These are phyloP conservation scores for Fusarium torreyae DNA, from an alignment of 2,329 filamentous ascomycete species.

Conservation along the genomic window DNA sequence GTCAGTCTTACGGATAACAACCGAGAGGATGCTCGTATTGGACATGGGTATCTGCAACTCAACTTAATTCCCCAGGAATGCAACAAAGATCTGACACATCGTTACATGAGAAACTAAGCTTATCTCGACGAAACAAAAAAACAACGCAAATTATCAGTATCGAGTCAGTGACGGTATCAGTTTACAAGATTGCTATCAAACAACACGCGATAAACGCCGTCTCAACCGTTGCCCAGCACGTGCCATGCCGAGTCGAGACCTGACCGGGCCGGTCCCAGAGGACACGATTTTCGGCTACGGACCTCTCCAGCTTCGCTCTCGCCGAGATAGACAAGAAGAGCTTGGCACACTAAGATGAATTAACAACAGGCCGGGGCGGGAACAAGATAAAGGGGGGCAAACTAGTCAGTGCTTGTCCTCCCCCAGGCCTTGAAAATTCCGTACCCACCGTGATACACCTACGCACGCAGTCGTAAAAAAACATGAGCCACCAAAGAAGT, in stretches of 20 bases:
- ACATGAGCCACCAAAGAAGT: too few relatives aligned
- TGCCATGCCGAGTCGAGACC: conserved; percentile 26
- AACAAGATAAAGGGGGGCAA: conserved; percentile 37
- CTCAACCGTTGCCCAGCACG: conserved; percentile 19
- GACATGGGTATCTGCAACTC: conserved; percentile 14
- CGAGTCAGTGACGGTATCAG: conserved; percentile 11
- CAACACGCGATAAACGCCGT: conserved; percentile 32
- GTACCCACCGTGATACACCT: conserved; percentile 37
- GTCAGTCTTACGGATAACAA: conserved; percentile 15
- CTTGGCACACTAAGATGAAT: conserved; percentile 11
- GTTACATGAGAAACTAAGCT: conserved; percentile 24
- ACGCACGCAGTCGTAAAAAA: background rate
- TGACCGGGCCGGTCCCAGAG: conserved; percentile 26
- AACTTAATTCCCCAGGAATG: conserved; percentile 16
- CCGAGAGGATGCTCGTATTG: conserved; percentile 16
- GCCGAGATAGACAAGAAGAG: conserved; percentile 24
- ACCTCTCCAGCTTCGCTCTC: conserved; percentile 22
- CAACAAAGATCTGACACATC: conserved; percentile 25
- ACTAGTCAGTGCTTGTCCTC: conserved; percentile 20
- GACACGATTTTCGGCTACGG: conserved; percentile 19
- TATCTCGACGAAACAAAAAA: conserved; percentile 3
- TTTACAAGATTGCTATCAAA: background rate
- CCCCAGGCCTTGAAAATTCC: conserved; percentile 22
- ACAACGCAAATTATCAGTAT: conserved; percentile 9
- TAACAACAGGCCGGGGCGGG: conserved; percentile 12